Evolutionary conservation across 768 basidiomycete genomes (phyloP), one percentile per base, ranked within the genome.

Genomic region (Pholiota conissans): DNA sequence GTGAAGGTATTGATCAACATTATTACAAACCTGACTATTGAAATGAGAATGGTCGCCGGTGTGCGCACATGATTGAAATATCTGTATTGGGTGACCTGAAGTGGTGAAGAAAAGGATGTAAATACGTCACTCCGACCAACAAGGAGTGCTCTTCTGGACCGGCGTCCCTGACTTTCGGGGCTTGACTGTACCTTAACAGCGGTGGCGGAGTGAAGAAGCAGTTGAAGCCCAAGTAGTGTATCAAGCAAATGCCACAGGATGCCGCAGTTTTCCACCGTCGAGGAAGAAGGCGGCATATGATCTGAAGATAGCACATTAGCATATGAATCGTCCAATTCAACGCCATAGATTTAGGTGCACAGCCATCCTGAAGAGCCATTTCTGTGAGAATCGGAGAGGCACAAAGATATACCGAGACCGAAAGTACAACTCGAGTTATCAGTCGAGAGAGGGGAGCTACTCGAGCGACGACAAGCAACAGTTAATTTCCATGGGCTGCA

Each of bases 61-160:
- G n/a, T n/a, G n/a, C 20, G 13, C 42, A 45, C 42, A 45, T 45
- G 22, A n/a, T n/a, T n/a, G n/a, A n/a, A n/a, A n/a, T n/a, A 24
- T 45, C 11, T 9, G n/a, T 13, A 18, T 10, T 22, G 42, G 2
- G 3, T 18, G 7, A 9, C 37, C 18, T 7, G 11, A 45, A 45
- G 42, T 45, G 18, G 42, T 10, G 30, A 32, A 32, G 30, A 32
- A 32, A 13, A 32, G 30, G 30, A 32, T 13, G 6, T 6, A 32
- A 13, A 39, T 39, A 52, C 50, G 35, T 34, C 50, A 52, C 35
- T 24, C 50, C 50, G 50, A 52, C 50, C 35, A 24, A 27, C 50
- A 51, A 52, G 50, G 50, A 52, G 20, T 39, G 26, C 35, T 28
- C 24, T 26, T 52, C 35, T 37, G 22, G 35, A 37, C 42, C 42